phyloP scores from a whole-genome alignment of 192 early-diverging fungal genomes.

The Coemansia sp. region DNA sequence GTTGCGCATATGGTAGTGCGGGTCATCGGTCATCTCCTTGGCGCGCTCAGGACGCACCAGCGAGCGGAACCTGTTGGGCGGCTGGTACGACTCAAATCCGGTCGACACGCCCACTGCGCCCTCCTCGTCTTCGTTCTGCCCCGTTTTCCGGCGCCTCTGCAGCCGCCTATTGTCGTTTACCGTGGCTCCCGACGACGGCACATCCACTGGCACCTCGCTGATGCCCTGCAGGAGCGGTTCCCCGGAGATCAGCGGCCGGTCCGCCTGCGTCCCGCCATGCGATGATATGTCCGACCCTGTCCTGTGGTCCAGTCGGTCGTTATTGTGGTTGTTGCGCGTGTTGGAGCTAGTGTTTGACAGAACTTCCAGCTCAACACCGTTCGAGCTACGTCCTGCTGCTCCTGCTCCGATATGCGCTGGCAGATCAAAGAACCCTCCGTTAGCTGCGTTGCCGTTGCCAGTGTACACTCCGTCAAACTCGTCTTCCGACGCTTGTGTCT shows the following conservation, averaged over 20 bases:
- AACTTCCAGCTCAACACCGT: conserved; percentile 50
- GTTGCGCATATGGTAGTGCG: conserved; percentile 13
- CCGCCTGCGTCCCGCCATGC: conserved; percentile 36
- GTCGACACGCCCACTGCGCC: conserved; percentile 8
- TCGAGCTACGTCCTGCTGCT: background rate
- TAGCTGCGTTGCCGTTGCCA: conserved; percentile 10
- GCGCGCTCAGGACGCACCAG: conserved; percentile 70
- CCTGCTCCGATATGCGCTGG: conserved; percentile 9
- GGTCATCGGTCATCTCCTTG: conserved; percentile 24
- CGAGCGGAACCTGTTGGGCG: conserved; percentile 61
- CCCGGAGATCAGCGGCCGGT: conserved; percentile 46
- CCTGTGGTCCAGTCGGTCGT: conserved; percentile 45
- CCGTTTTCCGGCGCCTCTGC: conserved; percentile 23
- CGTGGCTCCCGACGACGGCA: conserved; percentile 13
- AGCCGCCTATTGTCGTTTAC: conserved; percentile 20
- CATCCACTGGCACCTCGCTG: conserved; percentile 26
- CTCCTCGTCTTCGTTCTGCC: conserved; percentile 18
- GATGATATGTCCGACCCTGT: conserved; percentile 51
- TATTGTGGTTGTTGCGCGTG: conserved; percentile 39
- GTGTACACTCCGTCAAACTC: conserved; percentile 41
- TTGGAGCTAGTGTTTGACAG: conserved; percentile 49
- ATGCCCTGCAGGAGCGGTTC: conserved; percentile 44
- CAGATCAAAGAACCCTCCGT: conserved; percentile 25
- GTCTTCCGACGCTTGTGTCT: conserved; percentile 13
- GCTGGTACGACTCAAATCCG: conserved; percentile 37